Evolutionary conservation across 768 basidiomycete species (phyloP).

Genomic region (Panus rudis): DNA sequence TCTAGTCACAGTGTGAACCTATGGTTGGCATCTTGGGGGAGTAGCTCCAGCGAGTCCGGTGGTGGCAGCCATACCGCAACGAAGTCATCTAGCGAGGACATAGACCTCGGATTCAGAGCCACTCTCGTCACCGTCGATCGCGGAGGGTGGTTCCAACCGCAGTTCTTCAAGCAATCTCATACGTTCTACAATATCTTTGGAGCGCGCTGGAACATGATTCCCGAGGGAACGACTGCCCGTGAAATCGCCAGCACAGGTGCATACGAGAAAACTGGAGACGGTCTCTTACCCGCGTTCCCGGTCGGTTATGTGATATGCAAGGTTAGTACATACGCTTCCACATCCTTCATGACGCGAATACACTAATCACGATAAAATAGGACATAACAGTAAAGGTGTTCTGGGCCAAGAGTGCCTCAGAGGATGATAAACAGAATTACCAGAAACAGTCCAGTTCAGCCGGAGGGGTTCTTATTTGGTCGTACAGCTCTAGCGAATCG

Average conservation of each 20-base stretch:
- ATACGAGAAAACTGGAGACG: background rate
- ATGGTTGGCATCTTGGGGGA: background rate
- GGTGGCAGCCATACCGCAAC: background rate
- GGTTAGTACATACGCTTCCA: background rate
- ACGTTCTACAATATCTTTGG: background rate
- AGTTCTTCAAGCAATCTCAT: conserved; percentile 5
- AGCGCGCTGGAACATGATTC: background rate
- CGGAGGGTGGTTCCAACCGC: conserved; percentile 5
- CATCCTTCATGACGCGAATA: background rate
- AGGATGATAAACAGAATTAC: background rate
- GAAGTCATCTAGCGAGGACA: background rate
- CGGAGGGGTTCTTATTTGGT: background rate
- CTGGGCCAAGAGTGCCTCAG: background rate
- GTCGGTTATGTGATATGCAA: background rate
- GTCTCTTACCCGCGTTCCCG: background rate
- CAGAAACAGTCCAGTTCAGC: background rate
- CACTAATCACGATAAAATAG: background rate
- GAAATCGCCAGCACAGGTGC: background rate
- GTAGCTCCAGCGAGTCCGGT: background rate
- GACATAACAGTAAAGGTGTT: background rate
- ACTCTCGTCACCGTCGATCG: conserved; percentile 5
- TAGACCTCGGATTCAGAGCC: background rate
- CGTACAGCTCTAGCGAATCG: background rate
- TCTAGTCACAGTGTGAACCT: background rate
- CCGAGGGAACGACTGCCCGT: background rate